Evolutionary conservation across 2,329 filamentous ascomycete species (phyloP).

Genomic region (Capronia epimyces): DNA sequence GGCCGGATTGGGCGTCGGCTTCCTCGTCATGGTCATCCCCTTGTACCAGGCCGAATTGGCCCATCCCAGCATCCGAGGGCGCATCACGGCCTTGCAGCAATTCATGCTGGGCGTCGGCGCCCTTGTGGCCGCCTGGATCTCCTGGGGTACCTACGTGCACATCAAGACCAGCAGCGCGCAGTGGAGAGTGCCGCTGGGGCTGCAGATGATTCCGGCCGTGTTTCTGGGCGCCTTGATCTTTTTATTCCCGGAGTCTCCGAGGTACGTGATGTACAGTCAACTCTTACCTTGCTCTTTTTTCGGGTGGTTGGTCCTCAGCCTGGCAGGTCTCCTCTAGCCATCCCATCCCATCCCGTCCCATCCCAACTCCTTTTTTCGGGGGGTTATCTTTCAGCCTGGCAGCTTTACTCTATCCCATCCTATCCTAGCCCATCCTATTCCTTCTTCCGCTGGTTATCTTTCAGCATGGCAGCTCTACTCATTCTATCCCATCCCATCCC

Average conservation of each 20-base stretch:
- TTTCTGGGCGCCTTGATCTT: constrained; percentile 61
- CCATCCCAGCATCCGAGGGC: constrained; percentile 70
- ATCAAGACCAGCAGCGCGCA: constrained; percentile 48
- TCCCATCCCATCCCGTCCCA: too few species aligned
- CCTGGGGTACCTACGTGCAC: constrained; percentile 57
- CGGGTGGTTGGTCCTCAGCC: too few species aligned
- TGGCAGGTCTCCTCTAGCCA: too few species aligned
- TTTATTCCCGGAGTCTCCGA: constrained; percentile 59
- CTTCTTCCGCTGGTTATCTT: too few species aligned
- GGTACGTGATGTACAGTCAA: constrained; percentile 32
- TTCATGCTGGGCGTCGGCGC: constrained; percentile 77
- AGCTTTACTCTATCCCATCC: too few species aligned
- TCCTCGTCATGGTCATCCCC: constrained; percentile 60
- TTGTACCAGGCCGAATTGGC: constrained; percentile 75
- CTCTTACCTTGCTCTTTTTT: constrained; percentile 21
- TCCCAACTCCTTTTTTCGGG: too few species aligned
- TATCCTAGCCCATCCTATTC: too few species aligned
- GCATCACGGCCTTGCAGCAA: constrained; percentile 70
- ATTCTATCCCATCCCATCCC: too few species aligned
- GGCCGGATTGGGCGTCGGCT: constrained; percentile 60
- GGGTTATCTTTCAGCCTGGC: too few species aligned
- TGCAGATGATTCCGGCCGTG: constrained; percentile 65
- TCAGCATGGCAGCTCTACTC: too few species aligned
- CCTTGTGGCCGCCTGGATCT: constrained; percentile 67
- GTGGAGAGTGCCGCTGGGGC: constrained; percentile 61